These are phyloP conservation scores for Ambrosiella cleistominuta DNA, from an alignment of 2,329 filamentous ascomycete genomes.

Conservation along the genomic window DNA sequence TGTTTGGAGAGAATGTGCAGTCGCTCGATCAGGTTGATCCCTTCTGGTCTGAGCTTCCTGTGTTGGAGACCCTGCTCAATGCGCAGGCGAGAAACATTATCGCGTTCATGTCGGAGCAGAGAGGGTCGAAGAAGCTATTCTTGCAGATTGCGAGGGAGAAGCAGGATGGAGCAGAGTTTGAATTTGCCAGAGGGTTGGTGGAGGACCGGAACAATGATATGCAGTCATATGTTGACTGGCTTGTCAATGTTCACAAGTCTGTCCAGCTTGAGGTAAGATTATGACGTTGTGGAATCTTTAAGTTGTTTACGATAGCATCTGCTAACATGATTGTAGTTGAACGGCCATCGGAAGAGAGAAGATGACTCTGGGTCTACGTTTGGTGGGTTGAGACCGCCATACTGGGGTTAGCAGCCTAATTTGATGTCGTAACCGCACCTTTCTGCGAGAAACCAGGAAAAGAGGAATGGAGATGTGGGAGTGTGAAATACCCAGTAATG, in stretches of 20 bases:
- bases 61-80: conserved; percentile 81
- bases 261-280: conserved; percentile 71
- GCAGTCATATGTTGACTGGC: conserved; percentile 95
- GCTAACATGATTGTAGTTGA: conserved; percentile 27
- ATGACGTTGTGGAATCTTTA: not conserved
- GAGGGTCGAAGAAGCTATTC: conserved; percentile 74
- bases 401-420: conserved; percentile 25
- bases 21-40: conserved; percentile 59
- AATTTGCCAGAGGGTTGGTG: conserved; percentile 78
- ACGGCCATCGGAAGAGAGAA: conserved; percentile 55
- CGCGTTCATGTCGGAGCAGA: conserved; percentile 62
- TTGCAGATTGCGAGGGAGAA: conserved; percentile 85
- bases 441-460: too few species aligned
- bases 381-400: conserved; percentile 39
- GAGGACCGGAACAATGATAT: conserved; percentile 97
- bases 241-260: conserved; percentile 83
- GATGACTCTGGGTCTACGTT: conserved; percentile 38
- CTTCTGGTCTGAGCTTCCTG: conserved; percentile 60
- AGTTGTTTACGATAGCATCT: not conserved
- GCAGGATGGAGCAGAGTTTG: conserved; percentile 85
- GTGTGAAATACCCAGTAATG: too few species aligned
- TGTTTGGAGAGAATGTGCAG: conserved; percentile 61
- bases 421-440: too few species aligned
- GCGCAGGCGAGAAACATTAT: conserved; percentile 88
- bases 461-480: too few species aligned